Percentiles rank a stretch among this genome's conserved stretches.
These are phyloP conservation scores for Calycina herbarum DNA, from an alignment of 2,329 filamentous ascomycete species.

Conservation along the genomic window DNA sequence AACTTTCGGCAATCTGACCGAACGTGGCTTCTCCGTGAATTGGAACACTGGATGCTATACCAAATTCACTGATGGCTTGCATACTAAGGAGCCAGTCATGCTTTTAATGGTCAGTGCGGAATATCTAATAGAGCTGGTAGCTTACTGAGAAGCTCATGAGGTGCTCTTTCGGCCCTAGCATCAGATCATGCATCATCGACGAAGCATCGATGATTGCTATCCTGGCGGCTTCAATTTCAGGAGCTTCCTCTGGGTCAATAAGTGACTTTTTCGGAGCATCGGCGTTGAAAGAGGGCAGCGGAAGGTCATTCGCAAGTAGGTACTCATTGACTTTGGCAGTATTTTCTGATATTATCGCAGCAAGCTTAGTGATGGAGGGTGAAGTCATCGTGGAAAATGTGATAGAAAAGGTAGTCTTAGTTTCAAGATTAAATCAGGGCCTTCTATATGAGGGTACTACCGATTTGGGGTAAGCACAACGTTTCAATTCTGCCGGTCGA, in stretches of 20 bases:
- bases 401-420: no score
- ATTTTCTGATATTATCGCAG: slow-evolving; percentile 4
- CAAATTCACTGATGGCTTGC: slow-evolving; percentile 29
- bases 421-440: no score
- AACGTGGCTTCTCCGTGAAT: slow-evolving; percentile 25
- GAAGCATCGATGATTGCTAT: slow-evolving; percentile 6
- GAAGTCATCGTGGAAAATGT: slow-evolving; percentile 3
- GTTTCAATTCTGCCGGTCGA: no score
- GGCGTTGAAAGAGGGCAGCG: slow-evolving; percentile 7
- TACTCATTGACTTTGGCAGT: slow-evolving; percentile 7
- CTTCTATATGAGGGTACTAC: no score
- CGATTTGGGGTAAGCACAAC: no score
- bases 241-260: not conserved
- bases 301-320: not conserved
- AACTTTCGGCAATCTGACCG: slow-evolving; percentile 24
- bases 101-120: not conserved
- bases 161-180: slow-evolving; percentile 11
- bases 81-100: slow-evolving; percentile 15
- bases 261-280: slow-evolving; percentile 4
- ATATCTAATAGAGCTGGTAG: not conserved
- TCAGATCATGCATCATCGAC: not conserved
- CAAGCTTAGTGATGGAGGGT: not conserved
- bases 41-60: slow-evolving; percentile 24
- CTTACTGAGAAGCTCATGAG: slow-evolving; percentile 8
- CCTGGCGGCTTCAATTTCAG: slow-evolving; percentile 7